Conservation (phyloP, 495 filamentous ascomycete genomes). For the Podospora anserina region DNA sequence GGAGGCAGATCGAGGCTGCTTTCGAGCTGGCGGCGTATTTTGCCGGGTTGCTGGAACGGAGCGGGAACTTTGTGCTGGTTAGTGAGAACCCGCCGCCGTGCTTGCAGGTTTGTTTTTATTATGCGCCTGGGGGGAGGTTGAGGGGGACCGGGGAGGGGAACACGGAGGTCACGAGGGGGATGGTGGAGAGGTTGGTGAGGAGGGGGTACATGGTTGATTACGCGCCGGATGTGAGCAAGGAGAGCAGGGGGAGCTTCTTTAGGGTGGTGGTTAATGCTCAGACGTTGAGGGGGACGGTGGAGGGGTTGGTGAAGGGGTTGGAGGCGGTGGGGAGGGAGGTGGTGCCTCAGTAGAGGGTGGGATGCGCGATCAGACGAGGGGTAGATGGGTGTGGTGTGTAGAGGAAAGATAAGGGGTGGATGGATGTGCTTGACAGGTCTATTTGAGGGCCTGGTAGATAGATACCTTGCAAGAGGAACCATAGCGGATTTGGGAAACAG, state of each 20-base stretch:
- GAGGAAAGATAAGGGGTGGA: not conserved
- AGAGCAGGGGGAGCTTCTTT: conserved; percentile 76
- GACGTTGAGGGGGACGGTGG: conserved; percentile 69
- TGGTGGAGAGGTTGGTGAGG: conserved; percentile 61
- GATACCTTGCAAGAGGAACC: no score
- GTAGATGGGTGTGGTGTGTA: not conserved
- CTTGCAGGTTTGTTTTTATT: conserved; percentile 94
- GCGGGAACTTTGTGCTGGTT: conserved; percentile 64
- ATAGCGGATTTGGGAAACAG: no score
- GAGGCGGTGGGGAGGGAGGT: conserved; percentile 59
- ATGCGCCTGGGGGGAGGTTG: conserved; percentile 57
- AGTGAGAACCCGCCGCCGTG: conserved; percentile 78
- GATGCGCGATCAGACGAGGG: not conserved
- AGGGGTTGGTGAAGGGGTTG: conserved; percentile 71
- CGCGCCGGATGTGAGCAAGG: conserved; percentile 53
- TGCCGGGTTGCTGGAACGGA: conserved; percentile 50
- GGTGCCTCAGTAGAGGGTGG: not conserved
- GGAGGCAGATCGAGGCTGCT: conserved; percentile 61
- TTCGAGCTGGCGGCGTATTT: conserved; percentile 67
- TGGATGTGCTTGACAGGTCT: no score
- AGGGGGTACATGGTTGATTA: conserved; percentile 95
- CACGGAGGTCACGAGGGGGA: conserved; percentile 63
- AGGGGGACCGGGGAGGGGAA: conserved; percentile 56
- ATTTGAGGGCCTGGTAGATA: no score
- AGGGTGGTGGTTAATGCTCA: conserved; percentile 80